A percentile compares a stretch with the other conserved stretches of the same genome.
phyloP scores from a whole-genome alignment of 2,329 filamentous ascomycete genomes.

The Whalleya microplaca region DNA sequence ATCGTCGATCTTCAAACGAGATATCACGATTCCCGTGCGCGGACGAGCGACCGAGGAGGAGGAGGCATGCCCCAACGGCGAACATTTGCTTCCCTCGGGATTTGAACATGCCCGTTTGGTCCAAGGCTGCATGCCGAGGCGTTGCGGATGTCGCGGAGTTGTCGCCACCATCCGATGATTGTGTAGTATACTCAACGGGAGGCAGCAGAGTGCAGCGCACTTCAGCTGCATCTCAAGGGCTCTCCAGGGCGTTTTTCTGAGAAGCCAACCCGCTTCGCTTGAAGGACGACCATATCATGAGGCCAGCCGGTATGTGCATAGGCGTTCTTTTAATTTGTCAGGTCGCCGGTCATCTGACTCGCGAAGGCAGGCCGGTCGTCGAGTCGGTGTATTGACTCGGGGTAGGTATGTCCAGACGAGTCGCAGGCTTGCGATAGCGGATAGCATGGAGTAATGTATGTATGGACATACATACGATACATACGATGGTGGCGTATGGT shows the following conservation, averaged over 20 bases:
- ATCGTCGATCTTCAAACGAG: not conserved
- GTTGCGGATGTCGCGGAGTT: conserved; percentile 5
- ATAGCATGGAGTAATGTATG: not conserved
- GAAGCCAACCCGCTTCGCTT: not conserved
- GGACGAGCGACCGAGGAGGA: no score
- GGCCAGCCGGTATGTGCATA: not conserved
- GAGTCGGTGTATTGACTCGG: not conserved
- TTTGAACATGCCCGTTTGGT: conserved; percentile 1
- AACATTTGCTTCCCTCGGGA: conserved; percentile 7
- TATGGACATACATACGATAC: no score
- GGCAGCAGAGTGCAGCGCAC: conserved; percentile 19
- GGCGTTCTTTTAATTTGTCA: not conserved
- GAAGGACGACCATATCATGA: not conserved
- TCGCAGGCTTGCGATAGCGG: not conserved
- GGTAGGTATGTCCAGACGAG: not conserved
- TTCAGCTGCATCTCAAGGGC: conserved; percentile 14
- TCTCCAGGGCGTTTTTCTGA: not conserved
- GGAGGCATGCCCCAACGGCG: no score
- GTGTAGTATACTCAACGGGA: conserved; percentile 21
- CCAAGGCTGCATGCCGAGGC: conserved; percentile 20
- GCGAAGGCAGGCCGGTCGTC: not conserved
- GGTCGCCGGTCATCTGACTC: not conserved
- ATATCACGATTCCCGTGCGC: not conserved
- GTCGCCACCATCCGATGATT: conserved; percentile 15
- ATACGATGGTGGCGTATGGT: not conserved